phyloP scores from a whole-genome alignment of 768 basidiomycete species.

The Gymnopilus dilepis region DNA sequence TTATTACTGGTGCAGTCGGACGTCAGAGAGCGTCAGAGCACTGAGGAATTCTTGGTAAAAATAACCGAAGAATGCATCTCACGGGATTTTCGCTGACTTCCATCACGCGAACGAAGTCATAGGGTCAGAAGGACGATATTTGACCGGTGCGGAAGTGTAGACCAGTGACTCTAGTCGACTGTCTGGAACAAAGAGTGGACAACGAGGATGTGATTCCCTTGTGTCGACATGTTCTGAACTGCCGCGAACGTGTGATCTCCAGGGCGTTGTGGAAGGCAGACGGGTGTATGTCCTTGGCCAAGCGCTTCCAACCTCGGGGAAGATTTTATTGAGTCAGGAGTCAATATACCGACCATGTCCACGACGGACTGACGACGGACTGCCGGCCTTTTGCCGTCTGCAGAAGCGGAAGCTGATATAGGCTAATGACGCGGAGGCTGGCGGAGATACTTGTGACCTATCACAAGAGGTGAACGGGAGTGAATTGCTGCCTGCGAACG shows the following conservation, averaged over 20 bases:
- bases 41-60: background rate
- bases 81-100: background rate
- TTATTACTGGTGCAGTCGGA: background rate
- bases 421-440: background rate
- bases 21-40: background rate
- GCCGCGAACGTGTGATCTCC: no score
- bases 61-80: background rate
- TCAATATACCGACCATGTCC: background rate
- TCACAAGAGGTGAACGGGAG: no score
- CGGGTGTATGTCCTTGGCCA: no score
- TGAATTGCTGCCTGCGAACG: no score
- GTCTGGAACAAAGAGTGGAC: background rate
- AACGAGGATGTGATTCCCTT: background rate
- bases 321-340: background rate
- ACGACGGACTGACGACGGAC: background rate
- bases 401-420: background rate
- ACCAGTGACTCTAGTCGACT: no score
- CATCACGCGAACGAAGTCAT: constrained; percentile 1
- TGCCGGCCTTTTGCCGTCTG: background rate
- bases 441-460: background rate
- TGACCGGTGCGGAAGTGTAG: background rate
- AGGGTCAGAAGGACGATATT: background rate
- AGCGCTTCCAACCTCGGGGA: background rate
- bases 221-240: no score
- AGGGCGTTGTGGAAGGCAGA: no score